These are phyloP conservation scores for Schizophyllum amplum DNA, from an alignment of 1,284 basidiomycete species.

Conservation along the genomic window DNA sequence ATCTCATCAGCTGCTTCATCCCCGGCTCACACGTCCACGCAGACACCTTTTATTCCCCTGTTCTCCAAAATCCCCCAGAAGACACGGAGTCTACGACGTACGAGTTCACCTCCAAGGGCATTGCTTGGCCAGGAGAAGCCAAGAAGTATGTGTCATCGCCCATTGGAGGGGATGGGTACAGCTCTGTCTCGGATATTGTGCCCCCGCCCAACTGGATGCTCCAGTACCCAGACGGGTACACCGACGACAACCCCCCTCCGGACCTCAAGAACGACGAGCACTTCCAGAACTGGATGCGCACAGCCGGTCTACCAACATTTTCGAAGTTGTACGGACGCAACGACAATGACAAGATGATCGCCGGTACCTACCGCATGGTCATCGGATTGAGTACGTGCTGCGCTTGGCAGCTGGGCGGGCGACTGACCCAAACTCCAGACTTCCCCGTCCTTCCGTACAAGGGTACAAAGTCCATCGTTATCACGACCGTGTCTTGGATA, in stretches of 20 bases:
- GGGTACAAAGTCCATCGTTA: constrained; percentile 95
- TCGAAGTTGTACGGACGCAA: constrained; percentile 93
- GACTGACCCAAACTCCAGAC: constrained; percentile 41
- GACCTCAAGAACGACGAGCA: constrained; percentile 80
- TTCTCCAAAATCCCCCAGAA: constrained; percentile 45
- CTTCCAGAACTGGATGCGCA: constrained; percentile 99
- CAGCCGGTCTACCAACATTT: constrained; percentile 94
- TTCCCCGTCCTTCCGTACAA: constrained; percentile 89
- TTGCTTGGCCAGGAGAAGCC: constrained; percentile 91
- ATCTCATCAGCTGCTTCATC: not conserved
- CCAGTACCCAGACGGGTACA: constrained; percentile 74
- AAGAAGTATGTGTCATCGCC: constrained; percentile 77
- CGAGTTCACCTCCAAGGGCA: constrained; percentile 72
- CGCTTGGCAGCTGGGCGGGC: not conserved
- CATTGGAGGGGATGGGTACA: constrained; percentile 37
- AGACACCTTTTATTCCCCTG: constrained; percentile 77
- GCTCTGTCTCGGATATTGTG: constrained; percentile 51
- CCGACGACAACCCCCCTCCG: constrained; percentile 58
- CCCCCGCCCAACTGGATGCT: constrained; percentile 91
- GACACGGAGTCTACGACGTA: constrained; percentile 50
- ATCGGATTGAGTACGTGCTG: constrained; percentile 75
- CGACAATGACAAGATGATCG: constrained; percentile 65
- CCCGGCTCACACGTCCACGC: constrained; percentile 6
- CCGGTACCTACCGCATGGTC: constrained; percentile 73
- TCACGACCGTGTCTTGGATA: constrained; percentile 97